These are phyloP conservation scores for Candida sanyaensis DNA, from an alignment of 1,139 yeast genomes.

Conservation along the genomic window DNA sequence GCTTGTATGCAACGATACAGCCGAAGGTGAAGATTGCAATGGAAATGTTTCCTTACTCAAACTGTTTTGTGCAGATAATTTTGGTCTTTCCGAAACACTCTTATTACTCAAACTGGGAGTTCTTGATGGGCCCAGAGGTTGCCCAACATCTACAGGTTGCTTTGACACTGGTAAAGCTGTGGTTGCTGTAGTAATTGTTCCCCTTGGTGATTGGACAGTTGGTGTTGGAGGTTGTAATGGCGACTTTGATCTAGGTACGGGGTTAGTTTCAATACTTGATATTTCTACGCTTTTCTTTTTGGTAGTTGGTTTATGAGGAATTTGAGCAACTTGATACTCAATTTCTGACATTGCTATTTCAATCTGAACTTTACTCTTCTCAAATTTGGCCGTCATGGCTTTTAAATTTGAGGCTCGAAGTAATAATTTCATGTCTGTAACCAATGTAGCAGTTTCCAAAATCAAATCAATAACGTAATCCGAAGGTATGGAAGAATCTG, in stretches of 20 bases:
- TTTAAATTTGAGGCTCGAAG: slow-evolving; percentile 63
- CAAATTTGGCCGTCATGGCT: slow-evolving; percentile 51
- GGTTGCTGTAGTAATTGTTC: not conserved
- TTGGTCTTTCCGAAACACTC: not conserved
- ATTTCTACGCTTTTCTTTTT: not conserved
- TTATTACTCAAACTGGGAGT: not conserved
- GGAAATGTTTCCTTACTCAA: not conserved
- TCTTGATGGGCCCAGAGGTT: not conserved
- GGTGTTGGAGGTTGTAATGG: not conserved
- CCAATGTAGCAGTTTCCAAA: slow-evolving; percentile 59
- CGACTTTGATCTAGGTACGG: not conserved
- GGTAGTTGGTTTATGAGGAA: slow-evolving; percentile 10
- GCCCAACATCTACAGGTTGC: not conserved
- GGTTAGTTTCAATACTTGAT: not conserved
- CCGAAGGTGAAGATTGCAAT: slow-evolving; percentile 4
- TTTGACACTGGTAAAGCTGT: not conserved
- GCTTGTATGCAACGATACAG: slow-evolving; percentile 6
- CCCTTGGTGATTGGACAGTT: not conserved
- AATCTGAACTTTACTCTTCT: slow-evolving; percentile 34
- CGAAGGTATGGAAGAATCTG: slow-evolving; percentile 53
- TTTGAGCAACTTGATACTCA: slow-evolving; percentile 18
- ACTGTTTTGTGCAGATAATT: not conserved
- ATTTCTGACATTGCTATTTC: slow-evolving; percentile 22
- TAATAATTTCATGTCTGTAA: slow-evolving; percentile 65
- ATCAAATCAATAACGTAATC: slow-evolving; percentile 58